A percentile compares a stretch with the other conserved stretches of the same genome.
These are phyloP conservation scores for Coprinellus aureogranulatus DNA, from an alignment of 768 basidiomycete genomes.

Conservation along the genomic window DNA sequence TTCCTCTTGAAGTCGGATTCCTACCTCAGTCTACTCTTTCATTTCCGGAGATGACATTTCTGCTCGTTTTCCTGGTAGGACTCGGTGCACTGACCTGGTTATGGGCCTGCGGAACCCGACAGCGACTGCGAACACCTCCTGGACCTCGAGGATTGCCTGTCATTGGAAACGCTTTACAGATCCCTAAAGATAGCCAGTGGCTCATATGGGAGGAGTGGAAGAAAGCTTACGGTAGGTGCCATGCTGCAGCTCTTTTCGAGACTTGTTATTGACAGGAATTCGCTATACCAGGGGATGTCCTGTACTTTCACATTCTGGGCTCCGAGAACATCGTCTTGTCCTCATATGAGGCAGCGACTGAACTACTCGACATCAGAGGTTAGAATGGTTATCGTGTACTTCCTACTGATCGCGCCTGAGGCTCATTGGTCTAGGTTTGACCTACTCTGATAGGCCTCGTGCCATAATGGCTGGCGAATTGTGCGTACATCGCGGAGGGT, in stretches of 20 bases:
- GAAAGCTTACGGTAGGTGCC: conserved; percentile 4
- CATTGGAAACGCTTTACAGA: conserved; percentile 6
- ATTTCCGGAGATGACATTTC: no score
- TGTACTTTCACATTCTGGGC: conserved; percentile 22
- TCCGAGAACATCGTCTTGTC: conserved; percentile 24
- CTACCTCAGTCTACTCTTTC: no score
- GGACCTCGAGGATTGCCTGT: conserved; percentile 10
- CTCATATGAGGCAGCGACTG: conserved; percentile 23
- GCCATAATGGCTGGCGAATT: conserved; percentile 11
- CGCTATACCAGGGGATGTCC: conserved; percentile 20
- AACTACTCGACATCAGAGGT: conserved; percentile 27
- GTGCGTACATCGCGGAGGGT: conserved; percentile 19
- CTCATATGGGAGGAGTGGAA: conserved; percentile 8
- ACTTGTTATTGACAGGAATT: not conserved
- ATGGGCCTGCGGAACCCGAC: not conserved
- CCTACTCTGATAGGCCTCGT: conserved; percentile 11
- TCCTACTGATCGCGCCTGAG: not conserved
- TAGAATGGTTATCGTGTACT: not conserved
- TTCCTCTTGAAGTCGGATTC: no score
- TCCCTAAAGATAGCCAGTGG: conserved; percentile 10
- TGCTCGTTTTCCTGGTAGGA: no score
- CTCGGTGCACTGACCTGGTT: no score
- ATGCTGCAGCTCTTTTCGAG: not conserved
- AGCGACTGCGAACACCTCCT: conserved; percentile 1
- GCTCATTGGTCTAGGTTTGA: conserved; percentile 15